These are phyloP conservation scores for Talaromyces rugulosus DNA, from an alignment of 2,329 filamentous ascomycete species.

Conservation along the genomic window DNA sequence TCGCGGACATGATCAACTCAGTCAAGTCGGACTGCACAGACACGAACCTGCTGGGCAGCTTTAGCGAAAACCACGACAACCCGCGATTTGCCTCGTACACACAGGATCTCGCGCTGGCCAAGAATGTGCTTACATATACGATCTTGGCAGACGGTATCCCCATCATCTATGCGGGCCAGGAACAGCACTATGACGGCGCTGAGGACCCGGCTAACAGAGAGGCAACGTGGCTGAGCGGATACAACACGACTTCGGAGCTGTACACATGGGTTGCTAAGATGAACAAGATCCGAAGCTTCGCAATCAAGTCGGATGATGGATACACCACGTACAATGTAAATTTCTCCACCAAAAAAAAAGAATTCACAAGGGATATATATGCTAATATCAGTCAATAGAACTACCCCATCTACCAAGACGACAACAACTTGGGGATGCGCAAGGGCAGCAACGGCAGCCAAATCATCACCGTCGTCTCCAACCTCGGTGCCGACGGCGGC, in stretches of 20 bases:
- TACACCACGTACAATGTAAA: slow-evolving; percentile 40
- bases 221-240: slow-evolving; percentile 54
- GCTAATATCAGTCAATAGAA: slow-evolving; percentile 20
- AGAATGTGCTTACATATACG: slow-evolving; percentile 59
- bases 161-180: slow-evolving; percentile 64
- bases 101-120: slow-evolving; percentile 43
- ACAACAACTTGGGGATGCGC: slow-evolving; percentile 42
- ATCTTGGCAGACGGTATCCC: slow-evolving; percentile 60
- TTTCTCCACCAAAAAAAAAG: background rate
- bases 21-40: slow-evolving; percentile 37
- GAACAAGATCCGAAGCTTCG: slow-evolving; percentile 49
- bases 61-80: slow-evolving; percentile 61
- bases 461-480: slow-evolving; percentile 39
- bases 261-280: slow-evolving; percentile 47
- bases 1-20: slow-evolving; percentile 32
- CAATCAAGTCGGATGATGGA: slow-evolving; percentile 30
- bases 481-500: slow-evolving; percentile 31
- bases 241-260: slow-evolving; percentile 43
- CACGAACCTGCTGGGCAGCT: slow-evolving; percentile 49
- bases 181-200: slow-evolving; percentile 58
- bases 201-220: slow-evolving; percentile 51
- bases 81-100: slow-evolving; percentile 49
- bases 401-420: slow-evolving; percentile 42
- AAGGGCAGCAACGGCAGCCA: slow-evolving; percentile 38
- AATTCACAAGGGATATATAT: background rate